Evolutionary conservation across 1,284 basidiomycete species (phyloP), one percentile per base, ranked within the genome.

Genomic region (Tilletia indica): DNA sequence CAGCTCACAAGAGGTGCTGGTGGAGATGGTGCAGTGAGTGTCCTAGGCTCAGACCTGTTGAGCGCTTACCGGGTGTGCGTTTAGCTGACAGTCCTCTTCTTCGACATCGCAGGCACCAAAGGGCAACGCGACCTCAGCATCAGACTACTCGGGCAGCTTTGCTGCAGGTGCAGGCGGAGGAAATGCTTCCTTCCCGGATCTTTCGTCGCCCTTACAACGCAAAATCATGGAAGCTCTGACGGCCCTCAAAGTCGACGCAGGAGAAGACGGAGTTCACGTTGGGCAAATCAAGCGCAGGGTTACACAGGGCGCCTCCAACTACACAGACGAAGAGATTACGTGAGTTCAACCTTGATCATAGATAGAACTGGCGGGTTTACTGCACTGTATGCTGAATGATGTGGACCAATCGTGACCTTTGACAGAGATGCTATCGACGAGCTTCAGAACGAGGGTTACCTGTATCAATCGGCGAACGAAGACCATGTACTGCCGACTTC

Each of bases 391-490:
- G 14, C 42, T 31, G 25, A 45, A 70, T 63, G 16, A 48, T 19
- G 8, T 8, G 8, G 8, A 8, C 51, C 56, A 14, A 58, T 51
- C 14, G 39, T 11, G 56, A 56, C 9, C 67, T 67, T 31, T n/a
- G 66, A 11, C 76, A 80, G 75, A 71, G 72, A 69, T 34, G 75
- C 74, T 6, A 77, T 80, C 3, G 79, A 80, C 49, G 79, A 80
- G n/a, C 67, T 80, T 14, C 74, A 75, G 31, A 76, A 76, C 14
- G 79, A 80, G 54, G 79, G 79, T 3, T 80, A 79, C 58, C 75
- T 80, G 51, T 80, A 79, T 69, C 77, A 77, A n/a, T 78, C 79
- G 19, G 77, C 76, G 21, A 78, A 80, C 68, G 79, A 80, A 31
- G 76, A 78, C 31, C 79, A 80, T 67, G 78, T 79, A 25, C 70